Evolutionary conservation across 805 yeast genomes (phyloP).

Genomic region (Suhomyces pyralidae): DNA sequence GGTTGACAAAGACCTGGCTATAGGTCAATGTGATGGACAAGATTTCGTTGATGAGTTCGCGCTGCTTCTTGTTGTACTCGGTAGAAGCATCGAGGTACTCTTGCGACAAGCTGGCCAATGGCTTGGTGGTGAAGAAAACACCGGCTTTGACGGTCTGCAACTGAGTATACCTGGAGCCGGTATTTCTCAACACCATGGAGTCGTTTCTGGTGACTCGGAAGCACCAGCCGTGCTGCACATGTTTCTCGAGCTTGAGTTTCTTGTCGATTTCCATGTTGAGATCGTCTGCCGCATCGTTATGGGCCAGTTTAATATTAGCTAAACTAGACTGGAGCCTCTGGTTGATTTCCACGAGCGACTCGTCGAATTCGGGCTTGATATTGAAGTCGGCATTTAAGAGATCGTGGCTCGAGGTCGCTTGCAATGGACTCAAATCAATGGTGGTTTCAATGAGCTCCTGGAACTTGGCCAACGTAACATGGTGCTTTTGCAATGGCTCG

Average conservation of each 20-base stretch:
- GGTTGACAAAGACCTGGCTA: conserved; percentile 67
- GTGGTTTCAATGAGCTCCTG: conserved; percentile 91
- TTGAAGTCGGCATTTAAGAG: conserved; percentile 63
- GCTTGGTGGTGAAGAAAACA: conserved; percentile 78
- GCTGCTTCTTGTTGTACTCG: conserved; percentile 73
- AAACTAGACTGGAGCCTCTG: conserved; percentile 53
- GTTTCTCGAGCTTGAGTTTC: conserved; percentile 85
- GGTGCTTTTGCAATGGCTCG: conserved; percentile 48
- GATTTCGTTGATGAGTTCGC: conserved; percentile 77
- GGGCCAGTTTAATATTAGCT: conserved; percentile 55
- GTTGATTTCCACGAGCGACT: conserved; percentile 60
- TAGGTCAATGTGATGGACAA: conserved; percentile 79
- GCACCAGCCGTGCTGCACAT: conserved; percentile 90
- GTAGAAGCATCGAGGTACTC: conserved; percentile 57
- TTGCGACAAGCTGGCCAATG: conserved; percentile 56
- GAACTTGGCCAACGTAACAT: conserved; percentile 57
- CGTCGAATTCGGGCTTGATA: conserved; percentile 88
- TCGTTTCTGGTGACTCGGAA: conserved; percentile 89
- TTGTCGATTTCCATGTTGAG: conserved; percentile 80
- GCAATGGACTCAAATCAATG: conserved; percentile 79
- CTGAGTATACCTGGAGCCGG: conserved; percentile 60
- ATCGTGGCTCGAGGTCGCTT: conserved; percentile 40
- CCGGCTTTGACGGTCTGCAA: conserved; percentile 94
- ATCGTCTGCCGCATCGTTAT: conserved; percentile 65
- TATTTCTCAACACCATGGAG: conserved; percentile 70